These are phyloP conservation scores for Achaetomiella virescens DNA, from an alignment of 495 filamentous ascomycete species.

Conservation along the genomic window DNA sequence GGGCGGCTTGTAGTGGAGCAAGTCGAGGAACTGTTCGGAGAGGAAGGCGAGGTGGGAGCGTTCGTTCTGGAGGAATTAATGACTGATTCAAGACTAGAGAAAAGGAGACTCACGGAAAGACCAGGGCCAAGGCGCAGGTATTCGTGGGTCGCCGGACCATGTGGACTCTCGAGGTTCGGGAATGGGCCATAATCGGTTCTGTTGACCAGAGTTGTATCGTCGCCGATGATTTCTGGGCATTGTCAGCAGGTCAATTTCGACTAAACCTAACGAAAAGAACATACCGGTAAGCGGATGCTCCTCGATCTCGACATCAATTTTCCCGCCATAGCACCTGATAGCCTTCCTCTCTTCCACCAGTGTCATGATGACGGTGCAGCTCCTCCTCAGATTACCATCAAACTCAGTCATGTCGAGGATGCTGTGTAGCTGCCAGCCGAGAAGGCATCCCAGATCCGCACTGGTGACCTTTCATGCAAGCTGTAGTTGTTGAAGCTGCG, in stretches of 20 bases:
- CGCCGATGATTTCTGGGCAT: conserved; percentile 21
- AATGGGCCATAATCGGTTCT: conserved; percentile 41
- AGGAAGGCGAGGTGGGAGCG: conserved; percentile 38
- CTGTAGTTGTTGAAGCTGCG: conserved; percentile 32
- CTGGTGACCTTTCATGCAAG: conserved; percentile 32
- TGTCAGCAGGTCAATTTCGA: conserved; percentile 13
- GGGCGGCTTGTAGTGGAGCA: conserved; percentile 35
- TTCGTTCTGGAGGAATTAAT: conserved; percentile 24
- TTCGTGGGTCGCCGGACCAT: conserved; percentile 32
- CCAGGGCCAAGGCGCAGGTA: conserved; percentile 38
- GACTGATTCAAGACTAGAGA: neutral
- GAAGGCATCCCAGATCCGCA: conserved; percentile 39
- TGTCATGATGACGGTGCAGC: conserved; percentile 39
- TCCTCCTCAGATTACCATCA: conserved; percentile 32
- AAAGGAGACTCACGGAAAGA: conserved; percentile 37
- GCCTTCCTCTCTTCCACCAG: conserved; percentile 42
- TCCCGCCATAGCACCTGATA: conserved; percentile 30
- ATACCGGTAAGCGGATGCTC: conserved; percentile 34
- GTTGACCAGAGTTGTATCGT: conserved; percentile 29
- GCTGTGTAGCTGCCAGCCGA: conserved; percentile 41
- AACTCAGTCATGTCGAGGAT: conserved; percentile 35
- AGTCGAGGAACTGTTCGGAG: conserved; percentile 39
- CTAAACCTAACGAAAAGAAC: conserved; percentile 17
- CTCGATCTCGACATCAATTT: conserved; percentile 32
- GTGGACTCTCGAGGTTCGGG: conserved; percentile 34